Evolutionary conservation across 306 rosid species (phyloP), one percentile per base, ranked within the genome.

Genomic region (Pyrus pyrifolia): DNA sequence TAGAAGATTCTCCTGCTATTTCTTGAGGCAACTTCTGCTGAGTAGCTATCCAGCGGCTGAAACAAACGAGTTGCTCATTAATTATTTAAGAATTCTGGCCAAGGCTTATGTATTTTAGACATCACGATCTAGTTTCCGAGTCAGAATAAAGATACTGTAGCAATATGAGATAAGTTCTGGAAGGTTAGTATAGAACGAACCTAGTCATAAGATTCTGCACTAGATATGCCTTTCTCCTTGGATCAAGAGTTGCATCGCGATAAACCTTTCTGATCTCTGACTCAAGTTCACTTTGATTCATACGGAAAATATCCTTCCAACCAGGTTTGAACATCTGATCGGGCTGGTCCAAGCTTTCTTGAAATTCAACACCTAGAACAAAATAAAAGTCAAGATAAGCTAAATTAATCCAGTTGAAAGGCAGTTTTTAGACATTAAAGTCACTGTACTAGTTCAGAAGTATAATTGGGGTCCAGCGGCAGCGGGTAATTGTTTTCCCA

Each of bases 271-370:
- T 87, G 80, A 92, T 92, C 88, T 96, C 99, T 72, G 98, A 87
- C 80, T 92, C 99, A 68, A 96, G 93, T 82, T 96, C 99, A 91
- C 85, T 91, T 86, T 96, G 93, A 77, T 96, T 96, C 99, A 96
- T 96, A 65, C 99, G 97, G 75, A 96, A 96, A 82, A 96, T 96
- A 86, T 96, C 99, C 84, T 96, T 96, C 99, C 99, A 96, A 69
- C 99, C 99, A 52, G 99, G 99, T 87, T 87, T 96, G 87, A 96
- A 96, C 99, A 91, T 96, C 89, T 91, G 97, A 79, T 91, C 98
- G 77, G 84, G 88, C 76, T 88, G 89, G 69, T 87, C 87, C 90
- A 96, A 86, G 88, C 89, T 87, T 91, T 89, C 99, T 81, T 88
- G 95, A 80, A 84, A 79, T 66, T 89, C 99, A 64, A 83, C 73